phyloP scores from a whole-genome alignment of 257 asterid species.

The Solanum paucissectum region DNA sequence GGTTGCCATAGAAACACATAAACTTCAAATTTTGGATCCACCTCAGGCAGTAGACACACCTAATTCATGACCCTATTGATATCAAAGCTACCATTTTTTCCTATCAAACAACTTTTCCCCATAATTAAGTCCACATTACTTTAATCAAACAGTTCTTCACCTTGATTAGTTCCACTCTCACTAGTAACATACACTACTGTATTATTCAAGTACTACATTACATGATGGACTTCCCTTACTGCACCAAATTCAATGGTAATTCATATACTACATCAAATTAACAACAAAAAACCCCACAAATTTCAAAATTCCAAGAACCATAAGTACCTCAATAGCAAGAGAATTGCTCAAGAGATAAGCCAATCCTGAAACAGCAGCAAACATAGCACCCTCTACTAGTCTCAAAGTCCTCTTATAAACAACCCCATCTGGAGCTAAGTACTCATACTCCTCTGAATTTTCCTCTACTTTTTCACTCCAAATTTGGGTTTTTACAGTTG shows the following conservation, averaged over 20 bases:
- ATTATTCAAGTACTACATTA: background rate
- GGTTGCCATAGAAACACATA: background rate
- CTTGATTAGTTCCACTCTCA: background rate
- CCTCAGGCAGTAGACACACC: background rate
- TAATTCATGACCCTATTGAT: background rate
- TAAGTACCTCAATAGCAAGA: constrained; percentile 76
- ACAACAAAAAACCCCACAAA: background rate
- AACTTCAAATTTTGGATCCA: background rate
- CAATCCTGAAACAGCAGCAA: constrained; percentile 87
- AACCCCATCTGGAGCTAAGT: constrained; percentile 76
- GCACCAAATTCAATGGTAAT: background rate
- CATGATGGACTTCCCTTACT: background rate
- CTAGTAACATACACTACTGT: background rate
- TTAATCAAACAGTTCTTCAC: background rate
- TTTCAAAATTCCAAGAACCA: background rate
- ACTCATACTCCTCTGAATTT: constrained; percentile 40
- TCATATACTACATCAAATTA: background rate
- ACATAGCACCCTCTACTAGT: constrained; percentile 95
- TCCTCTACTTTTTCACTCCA: constrained; percentile 27
- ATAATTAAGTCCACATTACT: background rate
- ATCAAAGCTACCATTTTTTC: background rate
- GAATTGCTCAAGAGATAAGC: constrained; percentile 91
- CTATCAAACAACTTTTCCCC: background rate
- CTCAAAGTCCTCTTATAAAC: constrained; percentile 78
- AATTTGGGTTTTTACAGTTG: constrained; percentile 11